Evolutionary conservation across 768 basidiomycete genomes (phyloP).

Genomic region (Leccinum subgranulosum): DNA sequence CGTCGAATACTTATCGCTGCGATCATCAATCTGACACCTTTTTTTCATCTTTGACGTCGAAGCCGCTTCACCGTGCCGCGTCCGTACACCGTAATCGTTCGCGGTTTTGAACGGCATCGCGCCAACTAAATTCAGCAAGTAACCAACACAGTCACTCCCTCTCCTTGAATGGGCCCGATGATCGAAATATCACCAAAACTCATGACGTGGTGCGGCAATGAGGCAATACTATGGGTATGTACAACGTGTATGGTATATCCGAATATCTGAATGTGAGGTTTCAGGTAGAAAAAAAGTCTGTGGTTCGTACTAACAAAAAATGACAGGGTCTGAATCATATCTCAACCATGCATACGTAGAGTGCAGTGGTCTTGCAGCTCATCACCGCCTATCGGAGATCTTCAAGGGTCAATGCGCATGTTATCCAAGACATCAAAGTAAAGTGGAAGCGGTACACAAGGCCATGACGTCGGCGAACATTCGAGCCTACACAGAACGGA

Average conservation of each 20-base stretch:
- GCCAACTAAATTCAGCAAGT: neutral
- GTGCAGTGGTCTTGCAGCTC: neutral
- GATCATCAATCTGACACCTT: no score
- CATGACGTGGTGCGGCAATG: neutral
- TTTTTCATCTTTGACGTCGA: no score
- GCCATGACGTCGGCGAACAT: neutral
- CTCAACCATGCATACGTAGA: neutral
- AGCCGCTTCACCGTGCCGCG: no score
- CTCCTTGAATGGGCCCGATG: neutral
- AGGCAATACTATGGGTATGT: constrained; percentile 10
- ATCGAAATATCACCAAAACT: neutral
- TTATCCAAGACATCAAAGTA: constrained; percentile 9
- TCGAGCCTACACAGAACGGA: neutral
- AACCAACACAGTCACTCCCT: neutral
- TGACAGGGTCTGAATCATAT: neutral
- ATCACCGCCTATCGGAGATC: neutral
- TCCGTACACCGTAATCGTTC: no score
- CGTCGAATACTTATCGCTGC: no score
- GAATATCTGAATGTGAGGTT: constrained; percentile 1
- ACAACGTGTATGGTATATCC: constrained; percentile 12
- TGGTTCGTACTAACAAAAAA: neutral
- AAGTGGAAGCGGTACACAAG: neutral
- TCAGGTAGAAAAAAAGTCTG: neutral
- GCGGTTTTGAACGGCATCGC: neutral
- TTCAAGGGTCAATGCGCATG: neutral